Conservation (phyloP, 306 rosid genomes). For the Casuarina equisetifolia region DNA sequence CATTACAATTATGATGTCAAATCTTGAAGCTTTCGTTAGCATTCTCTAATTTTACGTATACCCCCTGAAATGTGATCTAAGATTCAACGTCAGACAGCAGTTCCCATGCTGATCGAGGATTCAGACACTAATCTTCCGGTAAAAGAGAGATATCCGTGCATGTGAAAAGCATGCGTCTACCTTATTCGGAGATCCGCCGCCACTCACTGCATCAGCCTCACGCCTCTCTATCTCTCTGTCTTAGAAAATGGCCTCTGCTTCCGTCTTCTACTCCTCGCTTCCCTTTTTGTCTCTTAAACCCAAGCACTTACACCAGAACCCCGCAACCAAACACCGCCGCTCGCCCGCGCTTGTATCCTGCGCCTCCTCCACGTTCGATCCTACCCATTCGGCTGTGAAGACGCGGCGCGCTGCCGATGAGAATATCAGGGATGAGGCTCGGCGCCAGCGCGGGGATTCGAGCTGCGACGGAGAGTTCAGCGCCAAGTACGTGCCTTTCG, state of each 20-base stretch:
- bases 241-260: constrained; percentile 39
- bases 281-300: constrained; percentile 35
- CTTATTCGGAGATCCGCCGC: constrained; percentile 13
- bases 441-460: constrained; percentile 46
- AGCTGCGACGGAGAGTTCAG: constrained; percentile 58
- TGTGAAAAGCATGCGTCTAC: no score
- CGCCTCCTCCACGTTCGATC: constrained; percentile 24
- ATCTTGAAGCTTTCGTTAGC: no score
- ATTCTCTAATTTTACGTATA: no score
- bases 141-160: no score
- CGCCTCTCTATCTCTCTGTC: background rate
- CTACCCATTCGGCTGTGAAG: constrained; percentile 11
- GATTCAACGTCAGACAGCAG: no score
- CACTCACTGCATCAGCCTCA: background rate
- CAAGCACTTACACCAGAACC: constrained; percentile 4
- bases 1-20: no score
- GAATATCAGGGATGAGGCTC: constrained; percentile 73
- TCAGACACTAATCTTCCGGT: no score
- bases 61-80: no score
- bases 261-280: constrained; percentile 47
- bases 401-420: constrained; percentile 46
- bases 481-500: constrained; percentile 78
- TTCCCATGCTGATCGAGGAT: no score
- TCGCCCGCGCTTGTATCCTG: constrained; percentile 18
- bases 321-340: constrained; percentile 16